Base-by-base conservation (phyloP, 306 rosid genomes). In the Adenanthera pavonina region DNA sequence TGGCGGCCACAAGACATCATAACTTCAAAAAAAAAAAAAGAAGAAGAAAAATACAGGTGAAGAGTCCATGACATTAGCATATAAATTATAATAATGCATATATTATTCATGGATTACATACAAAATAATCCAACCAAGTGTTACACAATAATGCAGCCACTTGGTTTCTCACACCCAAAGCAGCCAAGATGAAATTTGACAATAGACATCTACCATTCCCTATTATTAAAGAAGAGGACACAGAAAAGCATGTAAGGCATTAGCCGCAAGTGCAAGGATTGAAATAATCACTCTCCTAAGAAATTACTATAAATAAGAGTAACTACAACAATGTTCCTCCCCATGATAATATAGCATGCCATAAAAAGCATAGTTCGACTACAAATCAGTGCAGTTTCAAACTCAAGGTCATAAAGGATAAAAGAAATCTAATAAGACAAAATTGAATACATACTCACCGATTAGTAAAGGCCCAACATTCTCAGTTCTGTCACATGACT, bases 401-500 rank as follows among this genome's bases (percentile, higher is more conserved):
- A 52, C 44, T 51, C 34, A 43, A 0, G 17, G 17, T 67, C 25
- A 0, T 34, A 3, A 72, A 15, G 14, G 74, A 79, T 64, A 40
- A 15, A 44, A 30, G 57, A 83, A 57, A 72, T 76, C 44, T 11
- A 48, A 47, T 59, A 70, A 43, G 48, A 77, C 52, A 77, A 35
- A 82, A 54, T 53, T 64, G 54, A 75, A 79, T n/a, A 17, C 30
- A 72, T 40, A 62, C 75, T 68, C 84, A 85, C 88, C 87, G 65
- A 71, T 86, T 87, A 96, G 86, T 88, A 96, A 70, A 96, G 99
- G 80, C 98, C 99, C 86, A 96, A 87, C 97, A 96, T 92, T 88
- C 90, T 93, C 52, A 96, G 92, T 81, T 96, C 99, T 51, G 93
- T 88, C 80, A 96, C 90, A 80, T 96, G 98, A 76, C 90, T 89